phyloP scores from a whole-genome alignment of 129 eudicot species.

The Artemisia argyi region DNA sequence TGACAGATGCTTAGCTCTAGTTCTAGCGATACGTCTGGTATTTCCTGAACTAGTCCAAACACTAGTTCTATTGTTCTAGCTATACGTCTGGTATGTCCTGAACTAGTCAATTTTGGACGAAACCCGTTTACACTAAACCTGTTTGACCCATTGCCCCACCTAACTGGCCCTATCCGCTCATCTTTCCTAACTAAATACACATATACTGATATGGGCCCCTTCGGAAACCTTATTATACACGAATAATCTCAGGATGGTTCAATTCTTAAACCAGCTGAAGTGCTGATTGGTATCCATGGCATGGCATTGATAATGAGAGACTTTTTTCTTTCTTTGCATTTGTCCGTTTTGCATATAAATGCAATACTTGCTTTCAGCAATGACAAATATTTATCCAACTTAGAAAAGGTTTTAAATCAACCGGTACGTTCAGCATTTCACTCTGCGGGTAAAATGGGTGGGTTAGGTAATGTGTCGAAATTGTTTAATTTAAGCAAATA shows the following conservation, averaged over 20 bases:
- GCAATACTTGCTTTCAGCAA: constrained; percentile 96
- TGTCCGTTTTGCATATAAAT: constrained; percentile 13
- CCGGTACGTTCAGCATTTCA: constrained; percentile 49
- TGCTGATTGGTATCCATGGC: constrained; percentile 78
- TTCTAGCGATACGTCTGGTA: constrained; percentile 88
- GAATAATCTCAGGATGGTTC: constrained; percentile 67
- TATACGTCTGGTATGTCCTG: constrained; percentile 27
- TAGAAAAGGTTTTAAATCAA: constrained; percentile 90
- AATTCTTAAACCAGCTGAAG: constrained; percentile 83
- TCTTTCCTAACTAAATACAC: background rate
- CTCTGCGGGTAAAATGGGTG: background rate
- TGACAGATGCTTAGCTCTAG: too few species aligned
- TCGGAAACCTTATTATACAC: constrained; percentile 36
- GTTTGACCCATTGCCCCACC: too few species aligned
- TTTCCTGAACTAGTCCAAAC: constrained; percentile 39
- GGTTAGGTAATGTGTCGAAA: background rate
- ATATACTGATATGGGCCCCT: background rate
- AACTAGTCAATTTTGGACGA: background rate
- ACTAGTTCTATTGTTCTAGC: constrained; percentile 76
- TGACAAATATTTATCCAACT: constrained; percentile 80
- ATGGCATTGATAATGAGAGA: constrained; percentile 91
- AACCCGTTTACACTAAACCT: background rate
- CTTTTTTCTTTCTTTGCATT: background rate
- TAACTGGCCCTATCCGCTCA: too few species aligned
- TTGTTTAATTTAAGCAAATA: background rate